Percentiles rank a stretch among this genome's conserved stretches.
phyloP scores from a whole-genome alignment of 169 alveolate species.

The Plasmodium yoelii region DNA sequence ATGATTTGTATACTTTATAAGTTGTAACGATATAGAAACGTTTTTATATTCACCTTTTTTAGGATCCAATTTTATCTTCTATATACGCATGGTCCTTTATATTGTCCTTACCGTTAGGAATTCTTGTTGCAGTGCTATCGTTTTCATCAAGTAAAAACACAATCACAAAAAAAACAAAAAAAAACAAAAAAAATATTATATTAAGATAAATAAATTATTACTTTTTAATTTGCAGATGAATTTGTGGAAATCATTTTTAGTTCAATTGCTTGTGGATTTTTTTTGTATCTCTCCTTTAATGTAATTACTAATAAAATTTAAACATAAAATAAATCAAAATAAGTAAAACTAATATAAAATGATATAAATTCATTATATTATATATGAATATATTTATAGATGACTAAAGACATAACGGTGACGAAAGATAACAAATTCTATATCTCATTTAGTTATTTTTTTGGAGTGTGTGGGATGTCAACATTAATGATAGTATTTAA shows the following conservation, averaged over 20 bases:
- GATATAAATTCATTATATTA: conserved; percentile 3
- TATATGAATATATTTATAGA: conserved; percentile 46
- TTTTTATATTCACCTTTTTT: conserved; percentile 6
- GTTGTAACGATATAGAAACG: neutral
- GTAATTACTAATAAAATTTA: conserved; percentile 33
- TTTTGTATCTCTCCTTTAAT: conserved; percentile 67
- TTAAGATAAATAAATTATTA: conserved; percentile 11
- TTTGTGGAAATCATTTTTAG: conserved; percentile 71
- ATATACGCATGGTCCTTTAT: conserved; percentile 72
- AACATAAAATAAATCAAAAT: conserved; percentile 7
- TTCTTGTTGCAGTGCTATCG: conserved; percentile 64
- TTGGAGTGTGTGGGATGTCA: conserved; percentile 74
- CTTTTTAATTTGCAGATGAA: conserved; percentile 45
- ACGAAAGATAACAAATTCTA: conserved; percentile 42
- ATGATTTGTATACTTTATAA: too few relatives aligned
- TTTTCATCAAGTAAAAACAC: conserved; percentile 63
- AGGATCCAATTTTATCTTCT: conserved; percentile 42
- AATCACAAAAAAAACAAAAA: neutral
- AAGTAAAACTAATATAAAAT: conserved; percentile 10
- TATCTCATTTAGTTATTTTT: conserved; percentile 64
- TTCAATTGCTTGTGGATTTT: conserved; percentile 71
- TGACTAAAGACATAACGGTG: conserved; percentile 65
- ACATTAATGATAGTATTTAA: conserved; percentile 58
- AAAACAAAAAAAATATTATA: neutral
- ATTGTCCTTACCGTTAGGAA: conserved; percentile 70